These are phyloP conservation scores for Eimeria acervulina DNA, from an alignment of 169 alveolate genomes.

Conservation along the genomic window DNA sequence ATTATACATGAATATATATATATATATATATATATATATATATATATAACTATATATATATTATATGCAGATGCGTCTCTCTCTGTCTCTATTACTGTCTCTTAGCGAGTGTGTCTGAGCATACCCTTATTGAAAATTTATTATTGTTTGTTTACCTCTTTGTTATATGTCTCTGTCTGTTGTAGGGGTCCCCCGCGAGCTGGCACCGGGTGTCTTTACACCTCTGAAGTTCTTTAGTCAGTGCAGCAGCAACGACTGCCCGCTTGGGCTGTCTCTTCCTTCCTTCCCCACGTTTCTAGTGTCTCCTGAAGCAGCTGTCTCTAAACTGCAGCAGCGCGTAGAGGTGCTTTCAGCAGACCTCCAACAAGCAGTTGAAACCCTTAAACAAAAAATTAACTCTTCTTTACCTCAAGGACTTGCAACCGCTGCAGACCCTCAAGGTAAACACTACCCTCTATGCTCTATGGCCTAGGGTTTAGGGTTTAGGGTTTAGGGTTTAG, in stretches of 20 bases:
- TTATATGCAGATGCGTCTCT: background rate
- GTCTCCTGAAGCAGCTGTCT: constrained; percentile 53
- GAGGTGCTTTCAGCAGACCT: background rate
- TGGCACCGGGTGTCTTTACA: background rate
- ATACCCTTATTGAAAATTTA: background rate
- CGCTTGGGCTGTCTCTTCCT: background rate
- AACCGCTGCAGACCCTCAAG: background rate
- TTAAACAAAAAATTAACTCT: background rate
- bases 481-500: constrained; percentile 5
- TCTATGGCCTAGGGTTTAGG: constrained; percentile 59
- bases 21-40: background rate
- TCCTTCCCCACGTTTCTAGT: constrained; percentile 29
- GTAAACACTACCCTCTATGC: background rate
- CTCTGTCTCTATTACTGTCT: background rate
- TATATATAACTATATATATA: too few relatives aligned
- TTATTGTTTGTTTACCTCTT: background rate
- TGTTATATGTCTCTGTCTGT: background rate
- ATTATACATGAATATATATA: too few relatives aligned
- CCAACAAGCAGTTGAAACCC: constrained; percentile 8
- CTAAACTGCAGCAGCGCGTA: constrained; percentile 12
- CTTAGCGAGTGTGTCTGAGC: background rate
- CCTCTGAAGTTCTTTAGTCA: background rate
- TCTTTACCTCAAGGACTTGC: constrained; percentile 26
- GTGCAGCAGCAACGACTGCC: constrained; percentile 9
- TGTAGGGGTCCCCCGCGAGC: constrained; percentile 16